A percentile compares a stretch with the other conserved stretches of the same genome.
Conservation (phyloP, 2,329 filamentous ascomycete species). For the Exserohilum turcica region DNA sequence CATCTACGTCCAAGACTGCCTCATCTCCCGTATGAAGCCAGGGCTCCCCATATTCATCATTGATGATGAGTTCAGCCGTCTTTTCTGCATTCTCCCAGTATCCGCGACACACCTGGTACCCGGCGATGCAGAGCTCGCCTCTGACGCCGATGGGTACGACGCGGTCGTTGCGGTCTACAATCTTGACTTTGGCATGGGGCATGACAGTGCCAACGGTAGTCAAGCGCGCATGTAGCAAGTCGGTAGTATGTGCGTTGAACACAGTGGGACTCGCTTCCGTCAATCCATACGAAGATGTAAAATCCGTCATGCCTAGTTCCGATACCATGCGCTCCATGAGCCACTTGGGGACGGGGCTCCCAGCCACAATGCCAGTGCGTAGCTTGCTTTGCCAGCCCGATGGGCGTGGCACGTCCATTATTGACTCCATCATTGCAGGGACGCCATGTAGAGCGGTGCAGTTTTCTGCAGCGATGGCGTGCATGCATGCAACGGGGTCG, state of each 20-base stretch:
- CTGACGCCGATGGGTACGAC: slow-evolving; percentile 69
- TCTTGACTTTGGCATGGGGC: slow-evolving; percentile 75
- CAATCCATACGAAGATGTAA: slow-evolving; percentile 62
- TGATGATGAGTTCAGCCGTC: slow-evolving; percentile 72
- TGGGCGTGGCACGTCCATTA: slow-evolving; percentile 57
- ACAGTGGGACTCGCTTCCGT: slow-evolving; percentile 81
- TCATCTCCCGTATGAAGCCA: slow-evolving; percentile 51
- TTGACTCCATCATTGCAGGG: slow-evolving; percentile 81
- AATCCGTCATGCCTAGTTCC: slow-evolving; percentile 75
- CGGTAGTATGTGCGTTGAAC: slow-evolving; percentile 79
- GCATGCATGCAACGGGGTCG: slow-evolving; percentile 68
- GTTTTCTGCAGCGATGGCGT: slow-evolving; percentile 60
- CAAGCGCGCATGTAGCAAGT: slow-evolving; percentile 68
- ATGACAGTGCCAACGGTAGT: slow-evolving; percentile 77
- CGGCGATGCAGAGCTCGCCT: slow-evolving; percentile 78
- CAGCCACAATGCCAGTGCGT: slow-evolving; percentile 78
- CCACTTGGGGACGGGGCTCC: slow-evolving; percentile 74
- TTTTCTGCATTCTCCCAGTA: slow-evolving; percentile 73
- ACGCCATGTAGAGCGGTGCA: slow-evolving; percentile 78
- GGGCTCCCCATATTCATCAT: slow-evolving; percentile 62
- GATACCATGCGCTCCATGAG: slow-evolving; percentile 75
- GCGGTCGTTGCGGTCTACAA: slow-evolving; percentile 70
- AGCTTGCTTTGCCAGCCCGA: slow-evolving; percentile 54
- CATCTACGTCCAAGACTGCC: slow-evolving; percentile 46
- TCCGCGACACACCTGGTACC: slow-evolving; percentile 73